Evolutionary conservation across 129 eudicot species (phyloP), one percentile per base, ranked within the genome.

Genomic region (Deinandra increscens): DNA sequence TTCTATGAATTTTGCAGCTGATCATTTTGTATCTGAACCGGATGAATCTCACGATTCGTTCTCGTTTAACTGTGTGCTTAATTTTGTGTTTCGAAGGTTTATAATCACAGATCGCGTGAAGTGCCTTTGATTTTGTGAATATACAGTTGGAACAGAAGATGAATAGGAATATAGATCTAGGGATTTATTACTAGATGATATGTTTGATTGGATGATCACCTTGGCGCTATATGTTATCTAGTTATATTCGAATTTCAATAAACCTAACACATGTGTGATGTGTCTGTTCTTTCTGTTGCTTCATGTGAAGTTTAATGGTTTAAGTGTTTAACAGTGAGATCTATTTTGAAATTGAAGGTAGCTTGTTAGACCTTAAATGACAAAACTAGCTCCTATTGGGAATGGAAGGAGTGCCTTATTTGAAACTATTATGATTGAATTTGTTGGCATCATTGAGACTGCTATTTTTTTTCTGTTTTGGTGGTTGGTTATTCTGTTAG

Each of bases 91-190:
- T 61, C 60, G 17, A 12, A 60, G 38, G 62, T 20, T 60, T 60
- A 44, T 37, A 33, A 31, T 18, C 12, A 33, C 51, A 72, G 61
- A 72, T 72, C 77, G n/a, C 33, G 36, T 42, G 62, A 72, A 33
- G 9, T 45, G 15, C 38, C 11, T 72, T 60, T 3, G n/a, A 14
- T 70, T 70, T 22, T 41, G 66, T 41, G 66, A 18, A 58, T 44
- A 33, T 72, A 3, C 39, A 61, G 23, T 48, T 26, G 7, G 51
- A 33, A 60, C 10, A 46, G 46, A 33, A 45, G 23, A 18, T 72
- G 45, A 42, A 18, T 60, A 10, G 76, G 31, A 45, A 15, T 33
- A 46, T 72, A 48, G 77, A 72, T 72, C 77, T 46, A 36, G 45
- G 29, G 45, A 60, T 59, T 59, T 58, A 8, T 15, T 29, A 22